Evolutionary conservation across 306 rosid species (phyloP).

Genomic region (Pueraria montana): DNA sequence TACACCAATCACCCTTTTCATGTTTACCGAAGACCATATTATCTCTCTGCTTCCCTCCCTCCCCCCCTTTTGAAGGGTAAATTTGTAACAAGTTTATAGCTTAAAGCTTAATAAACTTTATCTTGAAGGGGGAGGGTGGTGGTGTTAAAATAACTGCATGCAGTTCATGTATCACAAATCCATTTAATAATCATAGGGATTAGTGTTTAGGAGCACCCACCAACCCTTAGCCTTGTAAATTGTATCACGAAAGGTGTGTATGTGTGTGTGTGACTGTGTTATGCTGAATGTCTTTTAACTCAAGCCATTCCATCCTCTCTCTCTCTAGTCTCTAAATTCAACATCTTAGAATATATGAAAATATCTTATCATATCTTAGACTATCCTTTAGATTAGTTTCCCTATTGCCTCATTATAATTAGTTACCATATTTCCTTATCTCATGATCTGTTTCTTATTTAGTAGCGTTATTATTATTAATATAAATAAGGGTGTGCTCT

Average conservation of each 20-base stretch:
- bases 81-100: too few relatives aligned
- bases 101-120: too few relatives aligned
- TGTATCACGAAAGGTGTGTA: not conserved
- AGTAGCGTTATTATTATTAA: not conserved
- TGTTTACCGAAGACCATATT: too few relatives aligned
- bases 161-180: not conserved
- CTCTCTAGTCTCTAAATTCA: not conserved
- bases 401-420: not conserved
- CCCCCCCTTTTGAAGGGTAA: too few relatives aligned
- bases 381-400: not conserved
- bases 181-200: not conserved
- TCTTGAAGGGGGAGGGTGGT: too few relatives aligned
- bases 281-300: not conserved
- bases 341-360: not conserved
- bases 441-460: not conserved
- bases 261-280: not conserved
- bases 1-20: too few relatives aligned
- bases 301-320: not conserved
- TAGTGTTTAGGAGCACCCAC: not conserved
- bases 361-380: not conserved
- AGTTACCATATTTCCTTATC: not conserved
- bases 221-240: not conserved
- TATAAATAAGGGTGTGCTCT: not conserved
- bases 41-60: too few relatives aligned
- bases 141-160: not conserved